phyloP scores from a whole-genome alignment of 495 filamentous ascomycete genomes.

The Penicillium atrosanguineum region DNA sequence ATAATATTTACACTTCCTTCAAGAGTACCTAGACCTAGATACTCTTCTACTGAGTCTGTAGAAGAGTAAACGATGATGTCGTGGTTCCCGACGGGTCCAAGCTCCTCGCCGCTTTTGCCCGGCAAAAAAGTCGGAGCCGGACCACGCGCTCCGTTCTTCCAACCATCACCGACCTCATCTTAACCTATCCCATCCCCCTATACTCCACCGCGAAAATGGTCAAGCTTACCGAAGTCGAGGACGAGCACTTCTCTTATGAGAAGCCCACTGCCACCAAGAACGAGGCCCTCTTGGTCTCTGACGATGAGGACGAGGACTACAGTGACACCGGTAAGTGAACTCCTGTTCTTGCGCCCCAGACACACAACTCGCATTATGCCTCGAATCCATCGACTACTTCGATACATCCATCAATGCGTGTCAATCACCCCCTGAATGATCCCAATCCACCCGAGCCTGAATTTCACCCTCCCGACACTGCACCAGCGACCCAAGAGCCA shows the following conservation, averaged over 20 bases:
- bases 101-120: constrained; percentile 45
- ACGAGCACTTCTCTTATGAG: constrained; percentile 85
- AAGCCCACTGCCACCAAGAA: constrained; percentile 62
- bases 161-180: constrained; percentile 25
- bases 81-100: constrained; percentile 21
- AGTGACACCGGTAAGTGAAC: constrained; percentile 75
- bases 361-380: constrained; percentile 9
- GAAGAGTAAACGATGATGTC: constrained; percentile 12
- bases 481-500: background rate
- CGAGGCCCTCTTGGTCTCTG: constrained; percentile 52
- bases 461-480: background rate
- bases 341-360: constrained; percentile 2
- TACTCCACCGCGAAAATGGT: constrained; percentile 69
- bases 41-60: background rate
- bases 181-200: constrained; percentile 12
- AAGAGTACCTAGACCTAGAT: background rate
- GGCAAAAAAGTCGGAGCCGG: constrained; percentile 46
- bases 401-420: background rate
- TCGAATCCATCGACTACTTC: background rate
- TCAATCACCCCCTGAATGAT: background rate
- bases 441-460: background rate
- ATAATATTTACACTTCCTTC: constrained; percentile 18
- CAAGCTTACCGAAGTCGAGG: constrained; percentile 90
- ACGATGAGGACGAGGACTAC: constrained; percentile 79
- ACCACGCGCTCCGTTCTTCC: constrained; percentile 27